Base-by-base conservation (phyloP, 2,329 filamentous ascomycete species). In the Chaetomium olivaceum region DNA sequence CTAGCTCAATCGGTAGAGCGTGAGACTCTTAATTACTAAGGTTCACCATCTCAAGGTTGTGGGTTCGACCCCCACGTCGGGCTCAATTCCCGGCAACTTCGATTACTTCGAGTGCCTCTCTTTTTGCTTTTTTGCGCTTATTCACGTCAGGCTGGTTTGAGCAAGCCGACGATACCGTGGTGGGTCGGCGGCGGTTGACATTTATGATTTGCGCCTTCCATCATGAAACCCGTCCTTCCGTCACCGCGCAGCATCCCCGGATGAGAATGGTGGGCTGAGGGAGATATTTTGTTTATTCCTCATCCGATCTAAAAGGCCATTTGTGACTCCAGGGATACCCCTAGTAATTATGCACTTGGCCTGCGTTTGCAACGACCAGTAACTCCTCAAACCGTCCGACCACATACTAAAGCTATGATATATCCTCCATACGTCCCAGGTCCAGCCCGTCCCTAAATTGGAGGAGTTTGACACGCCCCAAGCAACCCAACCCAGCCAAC, bases 1-100 rank as follows among this genome's bases (percentile, higher is more conserved):
- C 81, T 87, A 87, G 85, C 85, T 87, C 85, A 87, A 87, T 87
- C 84, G 84, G 84, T 88, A 89, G 87, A 89, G 86, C 86, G 86
- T 88, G 83, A 87, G 86, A 88, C 87, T 89, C 87, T 85, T 85
- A 85, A 4, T 19, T 4, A 7, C n/a, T n/a, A n/a, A 43, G 16
- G 39, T 43, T 43, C 16, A 19, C 39, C 16, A 43, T 43, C 39
- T 43, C 39, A 43, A 43, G 39, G 39, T 43, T 43, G 39, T 43
- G 39, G 39, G 39, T 43, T 43, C 39, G 39, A 43, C 39, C 39
- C 39, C 39, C 39, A 43, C 39, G 39, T 43, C 39, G 39, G 39
- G 39, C 39, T 43, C 39, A 43, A 43, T 43, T 43, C 39, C 39
- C 39, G 39, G 16, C 39, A 43, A n/a, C 36, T 39, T 39, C 39